phyloP scores from a whole-genome alignment of 108 stramenopile genomes.

The Phaeodactylum tricornutum region DNA sequence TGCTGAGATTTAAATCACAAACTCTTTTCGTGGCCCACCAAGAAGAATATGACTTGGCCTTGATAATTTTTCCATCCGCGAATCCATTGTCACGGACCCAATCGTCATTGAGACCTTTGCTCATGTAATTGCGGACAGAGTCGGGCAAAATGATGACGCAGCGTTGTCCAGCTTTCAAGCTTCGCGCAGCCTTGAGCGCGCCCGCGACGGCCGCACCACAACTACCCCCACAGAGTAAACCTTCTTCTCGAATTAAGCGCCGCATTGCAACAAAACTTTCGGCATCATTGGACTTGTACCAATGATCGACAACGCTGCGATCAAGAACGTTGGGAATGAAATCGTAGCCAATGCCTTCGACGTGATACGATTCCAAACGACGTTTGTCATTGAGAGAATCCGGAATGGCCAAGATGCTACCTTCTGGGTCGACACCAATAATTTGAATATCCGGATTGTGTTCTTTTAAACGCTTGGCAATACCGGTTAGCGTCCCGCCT shows the following conservation, averaged over 20 bases:
- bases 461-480: conserved; percentile 78
- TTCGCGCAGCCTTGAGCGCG: conserved; percentile 65
- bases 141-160: conserved; percentile 85
- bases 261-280: conserved; percentile 75
- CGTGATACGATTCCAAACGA: conserved; percentile 61
- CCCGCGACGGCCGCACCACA: conserved; percentile 73
- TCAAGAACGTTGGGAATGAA: conserved; percentile 89
- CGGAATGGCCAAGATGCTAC: conserved; percentile 68
- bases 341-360: conserved; percentile 94
- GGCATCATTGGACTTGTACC: conserved; percentile 66
- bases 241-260: conserved; percentile 82
- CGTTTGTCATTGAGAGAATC: conserved; percentile 76
- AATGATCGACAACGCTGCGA: conserved; percentile 44
- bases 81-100: conserved; percentile 92
- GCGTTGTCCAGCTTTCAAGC: conserved; percentile 55
- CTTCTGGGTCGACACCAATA: conserved; percentile 83
- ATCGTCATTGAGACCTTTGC: conserved; percentile 84
- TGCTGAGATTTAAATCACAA: conserved; percentile 67
- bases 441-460: conserved; percentile 50
- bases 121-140: conserved; percentile 93
- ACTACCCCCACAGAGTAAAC: conserved; percentile 86
- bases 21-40: conserved; percentile 77
- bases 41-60: conserved; percentile 37
- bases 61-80: conserved; percentile 64
- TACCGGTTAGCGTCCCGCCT: conserved; percentile 81